Evolutionary conservation across 2,329 filamentous ascomycete species (phyloP), one percentile per base, ranked within the genome.

Genomic region (Penicillium sp.): DNA sequence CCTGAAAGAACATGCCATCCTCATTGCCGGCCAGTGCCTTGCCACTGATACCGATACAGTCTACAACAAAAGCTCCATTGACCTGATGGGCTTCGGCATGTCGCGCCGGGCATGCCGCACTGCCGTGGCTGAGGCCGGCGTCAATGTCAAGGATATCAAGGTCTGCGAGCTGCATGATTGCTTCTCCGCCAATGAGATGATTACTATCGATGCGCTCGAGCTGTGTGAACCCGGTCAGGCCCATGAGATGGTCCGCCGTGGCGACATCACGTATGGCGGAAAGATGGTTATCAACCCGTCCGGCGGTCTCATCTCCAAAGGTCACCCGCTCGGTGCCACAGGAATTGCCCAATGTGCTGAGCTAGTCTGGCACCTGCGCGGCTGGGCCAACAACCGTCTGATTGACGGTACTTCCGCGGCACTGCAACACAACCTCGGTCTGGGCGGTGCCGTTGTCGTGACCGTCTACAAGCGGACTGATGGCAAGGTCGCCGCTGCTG

Each of bases 291-390:
- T 97, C 72, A 97, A 97, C 76, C 93, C 93, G 1, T 96, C 90
- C 0, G 94, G 93, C 41, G 94, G 94, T 1, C 83, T 97, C 54
- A 97, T 97, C 68, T 94, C 89, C 60, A 97, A 97, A 79, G 94
- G 93, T 39, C 93, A 97, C 73, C 93, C 94, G 0, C 85, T 97
- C 4, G 93, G 93, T 34, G 93, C 93, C 0, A 96, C 91, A 0
- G 93, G 94, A n/a, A 82, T 97, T 50, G 94, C 93, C 13, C 93
- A 97, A 77, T 97, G 92, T 70, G 90, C 93, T 6, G 93, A 97
- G 77, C 80, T 97, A 13, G 89, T 95, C 29, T 97, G 93, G 93
- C 93, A 97, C 69, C 80, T 97, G 65, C 85, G 93, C 61, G 93
- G 93, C 13, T 97, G 93, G 93, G 93, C 93, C 21, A 96, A 94